Evolutionary conservation across 768 basidiomycete genomes (phyloP).

Genomic region (Lactarius tabidus): DNA sequence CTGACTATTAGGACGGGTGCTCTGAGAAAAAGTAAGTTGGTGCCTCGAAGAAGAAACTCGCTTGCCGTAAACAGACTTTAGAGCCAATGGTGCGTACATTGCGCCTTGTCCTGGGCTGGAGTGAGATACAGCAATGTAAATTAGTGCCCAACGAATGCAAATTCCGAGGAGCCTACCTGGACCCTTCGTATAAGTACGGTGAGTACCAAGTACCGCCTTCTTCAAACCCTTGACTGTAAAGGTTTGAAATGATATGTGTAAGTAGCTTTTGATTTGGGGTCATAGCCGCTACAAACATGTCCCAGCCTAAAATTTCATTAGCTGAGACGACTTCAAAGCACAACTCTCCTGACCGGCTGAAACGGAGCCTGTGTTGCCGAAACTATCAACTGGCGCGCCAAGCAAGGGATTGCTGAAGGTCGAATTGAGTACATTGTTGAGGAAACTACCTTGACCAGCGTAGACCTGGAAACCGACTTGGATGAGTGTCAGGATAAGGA

Average conservation of each 20-base stretch:
- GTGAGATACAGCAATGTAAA: background rate
- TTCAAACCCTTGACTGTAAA: background rate
- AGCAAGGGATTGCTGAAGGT: background rate
- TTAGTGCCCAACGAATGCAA: background rate
- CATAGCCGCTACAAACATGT: constrained; percentile 14
- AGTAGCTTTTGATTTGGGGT: background rate
- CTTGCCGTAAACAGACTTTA: background rate
- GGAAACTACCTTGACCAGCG: constrained; percentile 1
- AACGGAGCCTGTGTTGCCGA: background rate
- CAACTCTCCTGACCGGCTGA: background rate
- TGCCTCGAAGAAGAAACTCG: background rate
- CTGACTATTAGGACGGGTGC: background rate
- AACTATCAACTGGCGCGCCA: constrained; percentile 11
- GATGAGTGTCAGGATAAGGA: background rate
- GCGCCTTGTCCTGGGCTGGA: background rate
- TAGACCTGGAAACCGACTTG: background rate
- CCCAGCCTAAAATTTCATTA: constrained; percentile 7
- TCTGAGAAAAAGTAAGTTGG: background rate
- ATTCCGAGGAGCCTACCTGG: background rate
- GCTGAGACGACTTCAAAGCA: background rate
- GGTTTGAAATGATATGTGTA: constrained; percentile 2
- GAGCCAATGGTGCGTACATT: background rate
- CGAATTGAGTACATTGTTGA: background rate
- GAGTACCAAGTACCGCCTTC: too few species aligned
- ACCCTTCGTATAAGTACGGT: too few species aligned